Base-by-base conservation (phyloP, 2,329 filamentous ascomycete genomes). In the Rugonectria rugulosa region DNA sequence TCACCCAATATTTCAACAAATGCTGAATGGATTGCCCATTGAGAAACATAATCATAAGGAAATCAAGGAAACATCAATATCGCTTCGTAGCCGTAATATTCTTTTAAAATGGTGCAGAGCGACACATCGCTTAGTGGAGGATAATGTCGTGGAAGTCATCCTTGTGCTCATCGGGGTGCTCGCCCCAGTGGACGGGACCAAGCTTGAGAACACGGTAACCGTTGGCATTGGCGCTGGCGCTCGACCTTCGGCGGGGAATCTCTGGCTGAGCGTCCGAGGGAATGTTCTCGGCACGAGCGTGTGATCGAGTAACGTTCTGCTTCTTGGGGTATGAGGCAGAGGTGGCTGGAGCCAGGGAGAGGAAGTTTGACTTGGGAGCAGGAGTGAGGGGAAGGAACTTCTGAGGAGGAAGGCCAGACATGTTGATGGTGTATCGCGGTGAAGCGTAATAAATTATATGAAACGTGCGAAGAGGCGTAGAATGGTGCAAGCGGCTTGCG, bases 181-280 rank as follows among this genome's bases (percentile, higher is more conserved):
- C 84, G 62, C 85, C 85, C 73, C 79, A 86, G 79, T 87, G 83
- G 56, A 88, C 84, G 27, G 85, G 85, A 20, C 83, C 82, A 54
- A 88, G 82, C 77, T 86, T 87, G 63, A 88, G 80, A 71, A 88
- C 82, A 55, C 79, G 78, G 63, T 76, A 73, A 59, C 76, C 70
- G 53, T 62, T 67, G 64, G 53, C 59, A 66, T 62, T 67, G 64
- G 53, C 59, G 66, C 72, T 77, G 65, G 68, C 72, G 60, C 72
- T 72, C 54, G 81, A 84, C 60, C 79, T 81, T 70, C 84, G 82
- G 69, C 82, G 79, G 64, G 68, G 69, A 36, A 58, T 41, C 58
- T 60, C 19, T 60, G 68, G 36, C 36, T 40, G 64, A 43, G 70
- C 65, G 56, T 71, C 66, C 20, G 44, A 37, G 40, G 60, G 56